Evolutionary conservation across 2,329 filamentous ascomycete genomes (phyloP).

Genomic region (Phoma sp.): DNA sequence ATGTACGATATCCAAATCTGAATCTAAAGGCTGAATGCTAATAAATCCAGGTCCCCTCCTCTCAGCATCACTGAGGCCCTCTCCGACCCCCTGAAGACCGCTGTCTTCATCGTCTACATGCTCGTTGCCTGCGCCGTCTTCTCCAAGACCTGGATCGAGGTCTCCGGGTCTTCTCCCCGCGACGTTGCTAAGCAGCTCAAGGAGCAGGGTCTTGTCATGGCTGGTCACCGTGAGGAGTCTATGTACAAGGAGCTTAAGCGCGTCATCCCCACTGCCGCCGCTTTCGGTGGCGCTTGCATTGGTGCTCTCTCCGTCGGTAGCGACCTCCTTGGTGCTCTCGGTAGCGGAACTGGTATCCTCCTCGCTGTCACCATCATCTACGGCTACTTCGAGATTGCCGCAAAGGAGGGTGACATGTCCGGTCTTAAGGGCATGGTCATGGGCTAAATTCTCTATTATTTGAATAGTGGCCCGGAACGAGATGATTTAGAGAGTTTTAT

Average conservation of each 20-base stretch:
- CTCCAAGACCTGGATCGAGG: conserved; percentile 99
- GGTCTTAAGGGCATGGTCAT: conserved; percentile 73
- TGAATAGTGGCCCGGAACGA: neutral
- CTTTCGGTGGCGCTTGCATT: conserved; percentile 98
- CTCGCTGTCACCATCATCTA: conserved; percentile 99
- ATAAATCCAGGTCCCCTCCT: conserved; percentile 70
- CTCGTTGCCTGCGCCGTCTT: conserved; percentile 96
- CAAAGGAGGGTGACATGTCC: conserved; percentile 94
- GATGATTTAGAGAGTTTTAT: conserved; percentile 11
- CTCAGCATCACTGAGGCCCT: conserved; percentile 97
- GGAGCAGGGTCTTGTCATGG: conserved; percentile 99
- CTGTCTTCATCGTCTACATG: conserved; percentile 97
- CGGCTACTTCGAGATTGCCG: conserved; percentile 98
- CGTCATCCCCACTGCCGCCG: conserved; percentile 96
- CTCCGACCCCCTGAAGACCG: conserved; percentile 94
- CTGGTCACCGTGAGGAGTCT: conserved; percentile 98
- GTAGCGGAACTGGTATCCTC: conserved; percentile 95
- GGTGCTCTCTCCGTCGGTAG: conserved; percentile 94
- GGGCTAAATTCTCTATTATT: conserved; percentile 46
- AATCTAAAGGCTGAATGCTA: conserved; percentile 14
- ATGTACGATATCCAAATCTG: conserved; percentile 63
- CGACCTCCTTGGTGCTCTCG: conserved; percentile 93
- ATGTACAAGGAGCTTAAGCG: conserved; percentile 99
- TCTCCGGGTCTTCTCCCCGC: conserved; percentile 94
- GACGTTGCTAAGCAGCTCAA: conserved; percentile 99